Evolutionary conservation across 2,329 filamentous ascomycete genomes (phyloP).

Genomic region (Aureobasidium sp.): DNA sequence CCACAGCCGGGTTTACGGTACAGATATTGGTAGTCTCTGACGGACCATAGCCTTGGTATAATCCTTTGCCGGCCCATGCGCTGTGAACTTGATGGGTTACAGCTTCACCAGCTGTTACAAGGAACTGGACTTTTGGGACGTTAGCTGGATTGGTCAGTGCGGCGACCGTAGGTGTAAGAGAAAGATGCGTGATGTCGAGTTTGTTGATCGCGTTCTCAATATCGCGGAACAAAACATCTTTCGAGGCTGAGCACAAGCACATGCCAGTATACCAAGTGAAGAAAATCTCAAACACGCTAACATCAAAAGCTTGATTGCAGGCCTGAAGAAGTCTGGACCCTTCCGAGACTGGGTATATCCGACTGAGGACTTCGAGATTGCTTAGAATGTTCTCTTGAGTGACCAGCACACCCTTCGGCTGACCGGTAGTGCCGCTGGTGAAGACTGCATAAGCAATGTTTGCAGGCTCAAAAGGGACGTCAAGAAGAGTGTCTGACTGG

Average conservation of each 20-base stretch:
- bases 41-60: constrained; percentile 79
- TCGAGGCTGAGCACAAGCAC: constrained; percentile 67
- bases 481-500: constrained; percentile 34
- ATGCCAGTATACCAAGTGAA: constrained; percentile 74
- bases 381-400: constrained; percentile 69
- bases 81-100: constrained; percentile 65
- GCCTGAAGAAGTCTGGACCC: constrained; percentile 65
- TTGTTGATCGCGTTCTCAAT: constrained; percentile 59
- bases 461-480: constrained; percentile 36
- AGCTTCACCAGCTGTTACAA: constrained; percentile 76
- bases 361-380: constrained; percentile 61
- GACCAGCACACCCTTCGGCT: constrained; percentile 72
- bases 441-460: constrained; percentile 71
- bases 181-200: constrained; percentile 68
- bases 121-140: constrained; percentile 63
- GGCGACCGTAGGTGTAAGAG: constrained; percentile 78
- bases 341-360: constrained; percentile 54
- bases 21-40: constrained; percentile 87
- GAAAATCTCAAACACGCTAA: constrained; percentile 87
- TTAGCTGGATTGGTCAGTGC: constrained; percentile 62
- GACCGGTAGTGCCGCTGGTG: constrained; percentile 75
- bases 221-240: constrained; percentile 67
- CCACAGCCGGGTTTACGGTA: constrained; percentile 60
- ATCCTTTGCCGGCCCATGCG: constrained; percentile 58
- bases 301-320: constrained; percentile 77